phyloP scores from a whole-genome alignment of 2,329 filamentous ascomycete species.

The Neofusicoccum laricinum region DNA sequence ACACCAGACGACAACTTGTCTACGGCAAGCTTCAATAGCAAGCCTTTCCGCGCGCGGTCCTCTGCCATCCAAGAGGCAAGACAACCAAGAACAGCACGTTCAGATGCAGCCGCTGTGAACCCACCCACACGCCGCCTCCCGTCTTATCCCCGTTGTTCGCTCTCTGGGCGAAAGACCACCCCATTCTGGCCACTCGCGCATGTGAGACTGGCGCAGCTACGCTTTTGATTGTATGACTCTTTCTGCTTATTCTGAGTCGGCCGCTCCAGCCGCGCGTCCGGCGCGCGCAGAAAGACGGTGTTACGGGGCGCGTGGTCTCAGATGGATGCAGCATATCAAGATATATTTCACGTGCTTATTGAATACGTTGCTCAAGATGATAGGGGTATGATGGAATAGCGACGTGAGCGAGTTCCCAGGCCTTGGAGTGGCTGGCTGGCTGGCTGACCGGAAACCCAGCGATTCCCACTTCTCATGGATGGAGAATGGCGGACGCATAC shows the following conservation, averaged over 20 bases:
- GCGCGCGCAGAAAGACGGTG: not conserved
- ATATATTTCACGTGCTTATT: not conserved
- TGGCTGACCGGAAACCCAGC: not conserved
- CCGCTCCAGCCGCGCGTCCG: not conserved
- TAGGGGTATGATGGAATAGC: not conserved
- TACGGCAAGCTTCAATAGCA: slow-evolving; percentile 5
- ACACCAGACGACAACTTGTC: not conserved
- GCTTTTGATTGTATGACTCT: not conserved
- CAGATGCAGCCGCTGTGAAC: not conserved
- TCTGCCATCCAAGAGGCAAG: not conserved
- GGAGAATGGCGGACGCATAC: not conserved
- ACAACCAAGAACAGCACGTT: not conserved
- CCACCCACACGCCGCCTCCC: not conserved
- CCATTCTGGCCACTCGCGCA: not conserved
- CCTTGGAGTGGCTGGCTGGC: not conserved
- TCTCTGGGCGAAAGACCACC: not conserved
- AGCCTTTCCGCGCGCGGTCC: not conserved
- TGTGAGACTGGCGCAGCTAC: not conserved
- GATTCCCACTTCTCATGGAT: not conserved
- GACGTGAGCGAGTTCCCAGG: not conserved
- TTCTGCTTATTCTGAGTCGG: not conserved
- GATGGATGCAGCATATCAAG: not conserved
- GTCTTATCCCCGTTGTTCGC: not conserved
- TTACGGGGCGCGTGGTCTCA: not conserved
- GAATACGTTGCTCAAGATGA: not conserved